Conservation (phyloP, 2,329 filamentous ascomycete genomes). For the Cadophora sp. region DNA sequence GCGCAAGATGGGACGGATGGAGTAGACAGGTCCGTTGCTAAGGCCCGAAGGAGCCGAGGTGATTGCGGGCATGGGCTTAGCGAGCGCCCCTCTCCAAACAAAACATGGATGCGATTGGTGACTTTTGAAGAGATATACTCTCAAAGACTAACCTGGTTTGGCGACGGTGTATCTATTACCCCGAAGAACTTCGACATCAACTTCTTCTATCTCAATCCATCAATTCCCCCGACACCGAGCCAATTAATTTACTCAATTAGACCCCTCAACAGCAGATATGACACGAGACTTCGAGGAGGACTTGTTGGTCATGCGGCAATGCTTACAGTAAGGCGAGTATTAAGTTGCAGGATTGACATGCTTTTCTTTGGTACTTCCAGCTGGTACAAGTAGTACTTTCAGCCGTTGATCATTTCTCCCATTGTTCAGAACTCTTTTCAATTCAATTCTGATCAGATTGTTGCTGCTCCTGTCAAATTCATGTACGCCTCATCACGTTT, state of each 20-base stretch:
- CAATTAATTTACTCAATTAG: not conserved
- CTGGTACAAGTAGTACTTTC: slow-evolving; percentile 4
- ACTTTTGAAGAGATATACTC: too few relatives aligned
- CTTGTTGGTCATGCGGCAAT: not conserved
- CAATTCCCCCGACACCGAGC: too few relatives aligned
- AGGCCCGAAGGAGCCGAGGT: not conserved
- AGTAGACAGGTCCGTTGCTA: not conserved
- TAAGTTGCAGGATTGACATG: slow-evolving; percentile 1
- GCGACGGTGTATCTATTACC: too few relatives aligned
- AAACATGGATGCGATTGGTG: too few relatives aligned
- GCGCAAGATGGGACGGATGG: not conserved
- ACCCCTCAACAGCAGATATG: not conserved
- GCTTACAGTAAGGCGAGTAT: not conserved
- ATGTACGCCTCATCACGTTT: not conserved
- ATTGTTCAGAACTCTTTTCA: too few relatives aligned
- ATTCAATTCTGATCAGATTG: not conserved
- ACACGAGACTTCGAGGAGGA: not conserved
- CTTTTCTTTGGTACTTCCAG: too few relatives aligned
- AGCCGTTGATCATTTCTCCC: not conserved
- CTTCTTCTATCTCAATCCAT: too few relatives aligned
- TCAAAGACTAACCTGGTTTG: too few relatives aligned
- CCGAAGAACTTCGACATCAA: too few relatives aligned
- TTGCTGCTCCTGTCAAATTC: not conserved
- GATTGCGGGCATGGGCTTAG: too few relatives aligned
- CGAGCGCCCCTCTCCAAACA: too few relatives aligned